A percentile compares a stretch with the other conserved stretches of the same genome.
These are phyloP conservation scores for Fusarium sp. DNA, from an alignment of 2,329 filamentous ascomycete species.

Conservation along the genomic window DNA sequence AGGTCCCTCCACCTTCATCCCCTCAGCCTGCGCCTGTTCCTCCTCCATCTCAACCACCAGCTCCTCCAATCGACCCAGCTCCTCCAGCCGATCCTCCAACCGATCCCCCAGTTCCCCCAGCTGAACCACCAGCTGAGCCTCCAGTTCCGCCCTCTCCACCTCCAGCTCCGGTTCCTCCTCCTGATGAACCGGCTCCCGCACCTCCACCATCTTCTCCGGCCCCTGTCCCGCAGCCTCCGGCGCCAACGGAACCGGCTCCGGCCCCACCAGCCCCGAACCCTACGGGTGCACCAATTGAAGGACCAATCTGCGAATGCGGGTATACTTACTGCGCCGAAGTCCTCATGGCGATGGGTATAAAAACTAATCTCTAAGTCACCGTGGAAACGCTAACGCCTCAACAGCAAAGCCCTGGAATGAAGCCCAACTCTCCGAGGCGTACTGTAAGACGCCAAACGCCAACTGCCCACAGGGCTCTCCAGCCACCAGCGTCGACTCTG, in stretches of 20 bases:
- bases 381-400: background rate
- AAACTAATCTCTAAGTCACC: accelerated
- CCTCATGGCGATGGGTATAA: constrained; percentile 52
- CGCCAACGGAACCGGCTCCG: constrained; percentile 33
- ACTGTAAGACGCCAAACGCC: constrained; percentile 54
- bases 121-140: background rate
- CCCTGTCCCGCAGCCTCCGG: constrained; percentile 41
- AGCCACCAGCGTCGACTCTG: constrained; percentile 46
- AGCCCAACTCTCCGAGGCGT: constrained; percentile 49
- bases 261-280: constrained; percentile 35
- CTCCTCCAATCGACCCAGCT: background rate
- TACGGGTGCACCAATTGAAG: constrained; percentile 38
- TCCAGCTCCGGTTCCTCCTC: constrained; percentile 15
- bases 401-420: constrained; percentile 51
- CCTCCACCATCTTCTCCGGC: constrained; percentile 32
- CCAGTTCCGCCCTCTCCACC: background rate
- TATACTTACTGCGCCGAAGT: constrained; percentile 57
- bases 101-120: constrained; percentile 12
- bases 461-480: constrained; percentile 49
- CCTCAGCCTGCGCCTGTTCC: constrained; percentile 29
- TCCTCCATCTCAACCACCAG: constrained; percentile 4
- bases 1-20: constrained; percentile 26
- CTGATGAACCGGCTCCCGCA: constrained; percentile 13
- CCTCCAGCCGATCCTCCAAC: background rate
- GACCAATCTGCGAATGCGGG: constrained; percentile 55